phyloP scores from a whole-genome alignment of 1,284 basidiomycete species.

The Termitomyces sp. region DNA sequence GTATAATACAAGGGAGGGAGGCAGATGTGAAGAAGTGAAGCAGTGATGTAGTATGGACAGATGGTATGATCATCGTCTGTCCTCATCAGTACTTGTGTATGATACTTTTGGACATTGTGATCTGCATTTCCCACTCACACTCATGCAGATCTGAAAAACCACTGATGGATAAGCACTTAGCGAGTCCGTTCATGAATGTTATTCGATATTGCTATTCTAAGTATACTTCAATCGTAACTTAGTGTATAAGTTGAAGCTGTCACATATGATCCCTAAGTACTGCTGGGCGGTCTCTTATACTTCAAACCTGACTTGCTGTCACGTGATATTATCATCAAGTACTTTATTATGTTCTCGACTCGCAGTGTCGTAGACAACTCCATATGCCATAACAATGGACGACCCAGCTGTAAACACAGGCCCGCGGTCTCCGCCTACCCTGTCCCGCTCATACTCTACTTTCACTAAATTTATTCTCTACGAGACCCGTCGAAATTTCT shows the following conservation, averaged over 20 bases:
- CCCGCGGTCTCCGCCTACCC: not conserved
- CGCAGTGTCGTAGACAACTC: not conserved
- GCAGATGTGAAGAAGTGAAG: not conserved
- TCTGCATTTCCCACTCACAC: not conserved
- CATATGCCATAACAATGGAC: not conserved
- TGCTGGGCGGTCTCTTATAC: too few relatives aligned
- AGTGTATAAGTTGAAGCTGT: too few relatives aligned
- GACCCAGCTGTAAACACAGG: not conserved
- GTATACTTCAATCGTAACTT: too few relatives aligned
- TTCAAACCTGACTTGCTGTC: too few relatives aligned
- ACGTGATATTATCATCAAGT: not conserved
- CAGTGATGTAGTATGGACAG: not conserved
- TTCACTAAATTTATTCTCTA: conserved; percentile 91
- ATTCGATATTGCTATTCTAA: too few relatives aligned
- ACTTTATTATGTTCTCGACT: too few relatives aligned
- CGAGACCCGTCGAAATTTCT: conserved; percentile 85
- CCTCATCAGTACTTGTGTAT: not conserved
- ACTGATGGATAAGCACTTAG: too few relatives aligned
- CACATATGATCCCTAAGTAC: too few relatives aligned
- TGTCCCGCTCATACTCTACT: conserved; percentile 26
- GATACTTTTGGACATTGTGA: not conserved
- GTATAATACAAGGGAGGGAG: not conserved
- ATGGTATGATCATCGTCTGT: not conserved
- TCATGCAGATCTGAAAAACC: not conserved
- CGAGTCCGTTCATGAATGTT: too few relatives aligned